Evolutionary conservation across 495 filamentous ascomycete genomes (phyloP).

Genomic region (Bacidia rubella): DNA sequence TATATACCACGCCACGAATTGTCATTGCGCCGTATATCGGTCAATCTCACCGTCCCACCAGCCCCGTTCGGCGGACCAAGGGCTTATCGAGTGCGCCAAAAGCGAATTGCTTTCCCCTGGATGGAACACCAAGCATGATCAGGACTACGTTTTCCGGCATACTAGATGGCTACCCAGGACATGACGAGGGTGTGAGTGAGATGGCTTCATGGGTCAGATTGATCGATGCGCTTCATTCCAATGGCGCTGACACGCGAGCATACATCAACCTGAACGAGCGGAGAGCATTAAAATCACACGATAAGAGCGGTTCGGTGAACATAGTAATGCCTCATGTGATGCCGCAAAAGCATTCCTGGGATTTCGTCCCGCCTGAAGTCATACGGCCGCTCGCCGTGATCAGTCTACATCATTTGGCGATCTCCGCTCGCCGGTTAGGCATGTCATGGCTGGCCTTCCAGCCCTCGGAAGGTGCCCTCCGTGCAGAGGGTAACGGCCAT

Average conservation of each 20-base stretch:
- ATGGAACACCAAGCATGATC: background rate
- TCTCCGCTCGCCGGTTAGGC: slow-evolving; percentile 22
- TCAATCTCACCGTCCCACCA: background rate
- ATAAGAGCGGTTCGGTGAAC: background rate
- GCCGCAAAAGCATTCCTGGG: slow-evolving; percentile 18
- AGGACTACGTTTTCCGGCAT: background rate
- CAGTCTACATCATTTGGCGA: slow-evolving; percentile 20
- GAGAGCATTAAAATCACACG: background rate
- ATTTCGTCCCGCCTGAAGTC: slow-evolving; percentile 25
- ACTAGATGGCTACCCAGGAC: background rate
- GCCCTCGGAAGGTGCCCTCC: slow-evolving; percentile 20
- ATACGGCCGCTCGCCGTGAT: slow-evolving; percentile 20
- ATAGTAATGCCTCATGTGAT: background rate
- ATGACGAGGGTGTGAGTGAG: background rate
- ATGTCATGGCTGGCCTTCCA: slow-evolving; percentile 25
- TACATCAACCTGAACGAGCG: background rate
- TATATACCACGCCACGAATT: slow-evolving; percentile 17
- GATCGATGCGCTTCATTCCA: slow-evolving; percentile 10
- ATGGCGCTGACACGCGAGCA: background rate
- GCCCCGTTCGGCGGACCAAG: background rate
- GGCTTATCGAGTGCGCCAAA: background rate
- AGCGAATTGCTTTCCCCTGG: background rate
- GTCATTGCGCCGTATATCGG: slow-evolving; percentile 9
- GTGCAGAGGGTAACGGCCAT: slow-evolving; percentile 23
- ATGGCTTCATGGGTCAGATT: slow-evolving; percentile 12